Evolutionary conservation across 1,284 basidiomycete species (phyloP), one percentile per base, ranked within the genome.

Genomic region (Fomitopsis palustris): DNA sequence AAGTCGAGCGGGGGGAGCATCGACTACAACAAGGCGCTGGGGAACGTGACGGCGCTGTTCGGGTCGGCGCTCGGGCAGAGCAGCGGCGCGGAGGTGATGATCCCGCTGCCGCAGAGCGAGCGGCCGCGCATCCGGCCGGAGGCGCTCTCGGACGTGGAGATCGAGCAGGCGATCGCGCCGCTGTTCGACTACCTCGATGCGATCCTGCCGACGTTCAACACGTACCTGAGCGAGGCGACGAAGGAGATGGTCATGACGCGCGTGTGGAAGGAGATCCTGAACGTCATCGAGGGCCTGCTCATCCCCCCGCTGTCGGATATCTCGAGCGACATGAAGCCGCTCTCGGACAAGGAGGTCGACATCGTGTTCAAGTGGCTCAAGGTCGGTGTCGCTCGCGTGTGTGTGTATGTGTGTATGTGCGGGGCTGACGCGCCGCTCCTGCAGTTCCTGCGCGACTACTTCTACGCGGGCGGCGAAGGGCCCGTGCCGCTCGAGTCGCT

Each of bases 301-400:
- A 88, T 99, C 4, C 97, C 97, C 3, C 93, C 96, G 1, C 75
- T 99, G 57, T 93, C 92, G 6, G 95, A 97, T 63, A 79, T 86
- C n/a, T 81, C 89, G 9, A 95, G 94, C 57, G 90, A 93, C 58
- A 92, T 98, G 93, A 88, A 90, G 64, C 90, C 95, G 14, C 73
- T 99, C 67, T 88, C 83, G 37, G 96, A 97, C 68, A 95, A 96
- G 76, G 96, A 98, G 76, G 92, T 98, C 29, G 96, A 98, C 70
- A 91, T 99, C 58, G 96, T 96, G 10, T 95, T 98, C 78, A 97
- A 96, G 71, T 99, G 97, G 97, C 76, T 98, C 54, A 95, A 94
- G 83, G 93, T 92, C n/a, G n/a, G 61, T 25, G 77, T 3, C 25
- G 38, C 31, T 54, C 38, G 37, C 53, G 17, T 8, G 42, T n/a